Base-by-base conservation (phyloP, 495 filamentous ascomycete species). In the Neurospora sp. region DNA sequence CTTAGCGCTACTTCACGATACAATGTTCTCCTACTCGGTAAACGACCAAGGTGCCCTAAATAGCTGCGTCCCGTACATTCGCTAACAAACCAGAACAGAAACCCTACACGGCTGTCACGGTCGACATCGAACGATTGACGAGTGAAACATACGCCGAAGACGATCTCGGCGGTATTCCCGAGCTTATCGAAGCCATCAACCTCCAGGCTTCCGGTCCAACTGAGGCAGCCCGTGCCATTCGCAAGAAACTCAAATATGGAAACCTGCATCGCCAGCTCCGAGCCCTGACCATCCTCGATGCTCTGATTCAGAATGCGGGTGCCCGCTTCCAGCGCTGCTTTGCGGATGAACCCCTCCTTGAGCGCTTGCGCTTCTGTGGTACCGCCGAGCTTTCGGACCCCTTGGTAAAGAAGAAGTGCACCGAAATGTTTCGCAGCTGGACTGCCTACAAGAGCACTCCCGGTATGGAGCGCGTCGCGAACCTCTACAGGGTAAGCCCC, bases 231-330 rank as follows among this genome's bases (percentile, higher is more conserved):
- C 89, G 96, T 80, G 95, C 96, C 27, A 88, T 98, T 76, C 89
- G 96, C 69, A 99, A 98, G 90, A 98, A 99, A 85, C 88, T 99
- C 88, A 98, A 98, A 82, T 99, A 99, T 81, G 96, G 96, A 71
- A 97, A 89, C 75, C 84, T 95, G 23, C 94, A 98, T 79, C 90
- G 93, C 20, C 96, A 98, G 80, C 86, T 99, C 7, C 90, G 96
- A 54, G 92, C 96, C 71, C 88, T 99, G 46, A 92, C 91, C 11
- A 91, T 99, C 39, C 90, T 99, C 5, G 96, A 99, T 80, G 94
- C 92, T 62, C 85, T 98, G 35, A 96, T 99, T 39, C 93, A 97
- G 78, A 99, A 98, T 84, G 94, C 93, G 20, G 95, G 94, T 4
- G 88, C 92, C 14, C 89, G 92, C 39, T 98, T 99, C 80, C 91